phyloP scores from a whole-genome alignment of 2,329 filamentous ascomycete species.

The Talaromyces sp. region DNA sequence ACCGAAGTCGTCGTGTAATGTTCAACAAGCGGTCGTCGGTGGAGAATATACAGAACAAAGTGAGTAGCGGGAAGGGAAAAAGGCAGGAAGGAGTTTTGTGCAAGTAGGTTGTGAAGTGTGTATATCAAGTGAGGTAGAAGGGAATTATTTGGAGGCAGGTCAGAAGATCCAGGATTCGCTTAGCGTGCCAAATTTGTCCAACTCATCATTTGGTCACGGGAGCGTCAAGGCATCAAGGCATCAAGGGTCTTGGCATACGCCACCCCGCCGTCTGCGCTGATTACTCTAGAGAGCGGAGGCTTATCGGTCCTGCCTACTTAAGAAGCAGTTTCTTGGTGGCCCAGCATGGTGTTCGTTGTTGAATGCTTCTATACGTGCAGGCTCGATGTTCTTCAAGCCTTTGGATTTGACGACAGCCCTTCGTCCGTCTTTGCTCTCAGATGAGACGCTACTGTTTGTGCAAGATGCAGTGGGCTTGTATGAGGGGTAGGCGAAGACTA shows the following conservation, averaged over 20 bases:
- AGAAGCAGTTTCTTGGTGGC: background rate
- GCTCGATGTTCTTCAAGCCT: conserved; percentile 95
- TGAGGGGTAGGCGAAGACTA: conserved; percentile 69
- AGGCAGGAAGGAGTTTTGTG: background rate
- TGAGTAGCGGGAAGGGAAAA: background rate
- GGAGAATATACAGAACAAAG: background rate
- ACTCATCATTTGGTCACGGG: conserved; percentile 6
- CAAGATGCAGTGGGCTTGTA: conserved; percentile 97
- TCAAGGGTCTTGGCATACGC: conserved; percentile 13
- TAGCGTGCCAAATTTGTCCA: conserved; percentile 19
- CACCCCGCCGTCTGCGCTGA: background rate
- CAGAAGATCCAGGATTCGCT: conserved; percentile 20
- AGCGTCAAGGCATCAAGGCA: conserved; percentile 11
- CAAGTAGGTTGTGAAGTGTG: background rate
- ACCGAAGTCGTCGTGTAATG: background rate
- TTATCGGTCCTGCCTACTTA: background rate
- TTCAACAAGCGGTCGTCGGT: background rate
- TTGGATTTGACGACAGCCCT: conserved; percentile 95
- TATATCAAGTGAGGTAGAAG: background rate
- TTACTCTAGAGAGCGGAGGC: background rate
- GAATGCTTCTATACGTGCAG: conserved; percentile 26
- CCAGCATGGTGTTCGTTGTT: conserved; percentile 21
- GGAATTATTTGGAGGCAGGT: conserved; percentile 3
- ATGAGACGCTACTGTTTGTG: conserved; percentile 93
- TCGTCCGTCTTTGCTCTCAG: conserved; percentile 84